Base-by-base conservation (phyloP, 805 yeast species). In the Yamadazyma tumulicola region DNA sequence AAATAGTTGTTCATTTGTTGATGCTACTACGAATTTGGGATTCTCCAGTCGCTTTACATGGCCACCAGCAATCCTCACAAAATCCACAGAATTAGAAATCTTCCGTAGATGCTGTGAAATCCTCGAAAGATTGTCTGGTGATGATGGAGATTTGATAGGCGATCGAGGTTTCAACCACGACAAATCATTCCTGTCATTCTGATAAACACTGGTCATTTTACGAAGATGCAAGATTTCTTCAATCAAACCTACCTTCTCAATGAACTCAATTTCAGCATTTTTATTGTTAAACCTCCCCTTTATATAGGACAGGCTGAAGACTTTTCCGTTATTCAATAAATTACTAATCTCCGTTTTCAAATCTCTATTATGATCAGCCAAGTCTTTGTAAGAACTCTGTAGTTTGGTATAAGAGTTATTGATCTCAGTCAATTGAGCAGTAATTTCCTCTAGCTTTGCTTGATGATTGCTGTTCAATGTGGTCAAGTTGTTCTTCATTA, bases 221-320 rank as follows among this genome's bases (percentile, higher is more conserved):
- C 71, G 59, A 26, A 77, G 52, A 13, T 65, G 51, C 2, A 56
- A 48, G 8, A 76, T 63, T 46, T 76, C 78, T 21, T 71, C 69
- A 0, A 72, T 44, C 11, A 75, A 45, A 1, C 64, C 61, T 26
- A 62, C 42, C 24, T 59, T 61, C 3, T 54, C 60, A 3, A 55
- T 49, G 26, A 48, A 49, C 18, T 59, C 51, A 30, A 56, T 54
- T 39, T 64, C 71, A 5, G 60, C 52, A 10, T 58, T 38, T 7
- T 67, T 38, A 21, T 55, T 49, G 3, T 54, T 55, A 35, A 71
- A 67, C 3, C 48, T 48, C 2, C 39, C 42, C 14, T 36, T 29
- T 16, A 43, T 11, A 25, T 36, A 43, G 8, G 35, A 14, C 32
- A 29, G 28, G 11, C 28, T 18, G 16, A 43, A 38, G 17, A 29